phyloP scores from a whole-genome alignment of 129 eudicot genomes.

The Chrysanthemum seticuspe region DNA sequence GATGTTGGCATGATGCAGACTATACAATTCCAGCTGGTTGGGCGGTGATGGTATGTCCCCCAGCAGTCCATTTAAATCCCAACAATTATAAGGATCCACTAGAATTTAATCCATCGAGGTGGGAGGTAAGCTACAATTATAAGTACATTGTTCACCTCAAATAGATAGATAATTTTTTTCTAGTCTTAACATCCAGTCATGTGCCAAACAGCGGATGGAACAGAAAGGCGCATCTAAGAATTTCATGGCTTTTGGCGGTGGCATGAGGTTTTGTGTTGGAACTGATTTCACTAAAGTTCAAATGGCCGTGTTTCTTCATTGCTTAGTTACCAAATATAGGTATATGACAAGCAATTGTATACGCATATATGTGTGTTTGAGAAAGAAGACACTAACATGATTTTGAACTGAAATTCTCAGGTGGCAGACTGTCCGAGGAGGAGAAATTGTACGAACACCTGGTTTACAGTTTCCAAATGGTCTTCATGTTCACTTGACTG shows the following conservation, averaged over 20 bases:
- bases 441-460: conserved; percentile 86
- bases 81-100: conserved; percentile 68
- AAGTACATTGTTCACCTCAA: neutral
- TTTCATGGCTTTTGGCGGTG: conserved; percentile 98
- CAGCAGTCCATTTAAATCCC: conserved; percentile 87
- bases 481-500: conserved; percentile 53
- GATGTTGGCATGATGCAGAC: conserved; percentile 42
- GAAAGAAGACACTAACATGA: conserved; percentile 22
- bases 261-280: conserved; percentile 98
- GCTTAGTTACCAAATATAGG: conserved; percentile 88
- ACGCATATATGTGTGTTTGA: conserved; percentile 4
- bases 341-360: conserved; percentile 26
- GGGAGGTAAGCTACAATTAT: conserved; percentile 61
- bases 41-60: conserved; percentile 98
- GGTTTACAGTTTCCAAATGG: conserved; percentile 90
- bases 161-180: neutral
- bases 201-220: conserved; percentile 61
- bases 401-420: conserved; percentile 35
- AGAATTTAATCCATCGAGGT: conserved; percentile 85
- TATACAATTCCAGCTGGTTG: conserved; percentile 95
- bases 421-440: conserved; percentile 68
- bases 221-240: conserved; percentile 72
- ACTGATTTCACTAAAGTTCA: conserved; percentile 89
- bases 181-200: neutral
- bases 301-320: conserved; percentile 89